These are phyloP conservation scores for Chrysopogon serrulatus DNA, from an alignment of 176 grass and related monocot genomes.

Conservation along the genomic window DNA sequence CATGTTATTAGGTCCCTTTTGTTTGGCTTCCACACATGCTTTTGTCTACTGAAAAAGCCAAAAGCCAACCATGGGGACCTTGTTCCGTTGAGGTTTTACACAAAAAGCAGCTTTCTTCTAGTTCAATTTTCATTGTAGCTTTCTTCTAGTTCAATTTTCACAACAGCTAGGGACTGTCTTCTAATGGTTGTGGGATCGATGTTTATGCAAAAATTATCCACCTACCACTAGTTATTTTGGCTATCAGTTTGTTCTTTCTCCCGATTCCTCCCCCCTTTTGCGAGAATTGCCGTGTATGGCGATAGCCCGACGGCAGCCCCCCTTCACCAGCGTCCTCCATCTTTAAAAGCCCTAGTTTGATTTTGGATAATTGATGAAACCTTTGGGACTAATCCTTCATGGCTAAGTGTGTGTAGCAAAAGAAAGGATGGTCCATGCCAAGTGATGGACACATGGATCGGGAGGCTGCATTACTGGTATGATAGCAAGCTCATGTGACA, in stretches of 20 bases:
- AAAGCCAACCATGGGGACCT: not conserved
- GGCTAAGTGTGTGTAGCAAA: too few species aligned
- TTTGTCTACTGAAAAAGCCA: not conserved
- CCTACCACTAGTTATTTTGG: not conserved
- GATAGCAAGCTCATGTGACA: too few species aligned
- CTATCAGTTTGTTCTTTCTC: not conserved
- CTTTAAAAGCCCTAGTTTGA: too few species aligned
- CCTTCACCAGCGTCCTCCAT: too few species aligned
- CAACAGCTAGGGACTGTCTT: not conserved
- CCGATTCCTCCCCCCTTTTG: not conserved
- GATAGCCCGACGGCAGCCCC: too few species aligned
- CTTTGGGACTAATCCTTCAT: too few species aligned
- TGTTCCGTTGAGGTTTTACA: not conserved
- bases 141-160: not conserved
- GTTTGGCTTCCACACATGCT: not conserved
- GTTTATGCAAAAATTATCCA: not conserved
- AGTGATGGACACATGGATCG: too few species aligned
- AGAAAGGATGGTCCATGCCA: too few species aligned
- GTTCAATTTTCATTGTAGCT: not conserved
- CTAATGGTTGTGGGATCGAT: not conserved
- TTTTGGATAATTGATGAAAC: too few species aligned
- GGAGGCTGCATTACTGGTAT: too few species aligned
- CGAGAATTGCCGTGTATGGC: too few species aligned
- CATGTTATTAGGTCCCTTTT: not conserved
- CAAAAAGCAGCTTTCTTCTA: not conserved